Percentiles rank a stretch among this genome's conserved stretches.
Conservation (phyloP, 1,284 basidiomycete genomes). For the Rhodotorula sp. region DNA sequence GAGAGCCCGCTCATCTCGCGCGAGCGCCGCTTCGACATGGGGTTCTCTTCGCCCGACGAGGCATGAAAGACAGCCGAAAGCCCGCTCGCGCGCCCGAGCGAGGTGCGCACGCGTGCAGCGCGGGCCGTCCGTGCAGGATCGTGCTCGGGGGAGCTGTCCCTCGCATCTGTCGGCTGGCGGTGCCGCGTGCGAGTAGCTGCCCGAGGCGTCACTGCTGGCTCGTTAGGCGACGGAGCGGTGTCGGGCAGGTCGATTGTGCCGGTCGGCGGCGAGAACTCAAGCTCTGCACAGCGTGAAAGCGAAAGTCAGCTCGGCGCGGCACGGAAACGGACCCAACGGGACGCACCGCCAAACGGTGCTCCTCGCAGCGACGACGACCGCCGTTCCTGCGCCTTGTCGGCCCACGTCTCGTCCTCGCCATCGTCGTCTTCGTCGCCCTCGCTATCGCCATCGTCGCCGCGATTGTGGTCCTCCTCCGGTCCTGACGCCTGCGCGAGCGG, state of each 20-base stretch:
- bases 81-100: slow-evolving; percentile 25
- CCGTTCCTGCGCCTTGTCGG: not conserved
- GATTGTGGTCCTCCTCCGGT: slow-evolving; percentile 32
- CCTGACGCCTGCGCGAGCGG: slow-evolving; percentile 38
- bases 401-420: slow-evolving; percentile 1
- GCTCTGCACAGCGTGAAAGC: slow-evolving; percentile 14
- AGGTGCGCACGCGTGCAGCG: slow-evolving; percentile 14
- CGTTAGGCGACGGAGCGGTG: not conserved
- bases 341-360: slow-evolving; percentile 36
- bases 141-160: slow-evolving; percentile 24
- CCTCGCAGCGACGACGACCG: not conserved
- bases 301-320: not conserved
- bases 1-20: slow-evolving; percentile 6
- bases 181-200: not conserved
- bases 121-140: slow-evolving; percentile 18
- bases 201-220: slow-evolving; percentile 16
- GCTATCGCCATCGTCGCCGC: slow-evolving; percentile 38
- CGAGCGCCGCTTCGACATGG: slow-evolving; percentile 13
- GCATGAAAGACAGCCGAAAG: slow-evolving; percentile 13
- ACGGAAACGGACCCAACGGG: not conserved
- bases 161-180: not conserved
- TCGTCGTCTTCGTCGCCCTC: slow-evolving; percentile 37
- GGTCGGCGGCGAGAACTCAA: slow-evolving; percentile 33
- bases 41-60: slow-evolving; percentile 4
- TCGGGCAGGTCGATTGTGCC: slow-evolving; percentile 27